These are phyloP conservation scores for Xylaria cubensis DNA, from an alignment of 495 filamentous ascomycete species.

Conservation along the genomic window DNA sequence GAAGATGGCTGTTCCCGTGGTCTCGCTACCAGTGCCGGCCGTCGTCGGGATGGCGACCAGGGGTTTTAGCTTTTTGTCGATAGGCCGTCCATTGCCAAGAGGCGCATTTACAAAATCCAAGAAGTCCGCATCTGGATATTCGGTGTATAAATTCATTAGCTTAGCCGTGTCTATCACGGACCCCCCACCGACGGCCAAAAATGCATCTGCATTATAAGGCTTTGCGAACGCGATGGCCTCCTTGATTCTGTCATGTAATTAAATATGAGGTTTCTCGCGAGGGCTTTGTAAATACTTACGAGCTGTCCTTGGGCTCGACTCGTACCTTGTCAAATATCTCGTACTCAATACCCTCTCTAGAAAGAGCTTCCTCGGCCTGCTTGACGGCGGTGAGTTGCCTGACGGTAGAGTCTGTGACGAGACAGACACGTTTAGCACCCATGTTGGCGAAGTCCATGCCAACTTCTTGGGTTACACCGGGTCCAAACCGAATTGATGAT, in stretches of 20 bases:
- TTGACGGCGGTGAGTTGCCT: constrained; percentile 82
- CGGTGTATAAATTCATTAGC: constrained; percentile 94
- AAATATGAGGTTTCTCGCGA: not conserved
- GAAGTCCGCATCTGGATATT: constrained; percentile 87
- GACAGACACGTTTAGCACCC: constrained; percentile 81
- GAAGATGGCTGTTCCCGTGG: constrained; percentile 97
- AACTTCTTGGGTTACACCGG: constrained; percentile 94
- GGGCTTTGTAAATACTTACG: constrained; percentile 56
- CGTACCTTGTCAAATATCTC: constrained; percentile 77
- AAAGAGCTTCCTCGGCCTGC: constrained; percentile 78
- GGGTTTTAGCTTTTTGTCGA: constrained; percentile 78
- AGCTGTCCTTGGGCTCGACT: constrained; percentile 93
- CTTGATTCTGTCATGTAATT: constrained; percentile 63
- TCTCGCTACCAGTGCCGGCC: constrained; percentile 93
- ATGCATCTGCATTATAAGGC: constrained; percentile 80
- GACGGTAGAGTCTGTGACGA: constrained; percentile 88
- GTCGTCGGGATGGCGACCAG: constrained; percentile 95
- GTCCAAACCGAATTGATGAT: constrained; percentile 90
- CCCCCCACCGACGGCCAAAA: constrained; percentile 88
- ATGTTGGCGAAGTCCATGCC: constrained; percentile 98
- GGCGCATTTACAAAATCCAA: constrained; percentile 98
- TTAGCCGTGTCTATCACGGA: constrained; percentile 97
- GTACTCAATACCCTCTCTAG: constrained; percentile 76
- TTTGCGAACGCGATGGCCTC: constrained; percentile 87
- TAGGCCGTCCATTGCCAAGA: constrained; percentile 83